phyloP scores from a whole-genome alignment of 805 yeast species.

The Wickerhamomyces mucosus region DNA sequence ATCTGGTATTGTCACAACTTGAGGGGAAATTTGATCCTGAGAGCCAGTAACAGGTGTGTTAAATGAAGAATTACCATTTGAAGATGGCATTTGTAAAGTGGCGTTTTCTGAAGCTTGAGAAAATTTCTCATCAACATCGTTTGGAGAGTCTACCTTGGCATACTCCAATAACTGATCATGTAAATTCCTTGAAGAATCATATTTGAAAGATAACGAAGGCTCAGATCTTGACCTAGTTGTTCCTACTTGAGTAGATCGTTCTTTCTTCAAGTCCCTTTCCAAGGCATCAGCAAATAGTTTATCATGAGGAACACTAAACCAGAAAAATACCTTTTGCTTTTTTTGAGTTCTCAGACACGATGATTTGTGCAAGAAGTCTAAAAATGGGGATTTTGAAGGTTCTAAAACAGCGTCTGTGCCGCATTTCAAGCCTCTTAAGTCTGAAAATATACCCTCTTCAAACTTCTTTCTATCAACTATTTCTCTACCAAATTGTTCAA shows the following conservation, averaged over 20 bases:
- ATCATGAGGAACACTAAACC: slow-evolving; percentile 96
- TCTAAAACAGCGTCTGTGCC: slow-evolving; percentile 85
- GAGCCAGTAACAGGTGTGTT: not conserved
- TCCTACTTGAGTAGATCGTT: slow-evolving; percentile 46
- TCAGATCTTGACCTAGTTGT: slow-evolving; percentile 68
- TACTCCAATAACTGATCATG: slow-evolving; percentile 43
- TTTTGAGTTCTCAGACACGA: slow-evolving; percentile 88
- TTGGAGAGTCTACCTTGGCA: slow-evolving; percentile 23
- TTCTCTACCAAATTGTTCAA: slow-evolving; percentile 82
- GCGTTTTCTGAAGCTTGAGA: not conserved
- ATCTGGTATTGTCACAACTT: slow-evolving; percentile 8
- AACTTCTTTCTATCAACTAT: slow-evolving; percentile 84
- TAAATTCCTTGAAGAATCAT: slow-evolving; percentile 42
- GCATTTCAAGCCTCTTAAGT: slow-evolving; percentile 75
- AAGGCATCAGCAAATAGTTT: slow-evolving; percentile 86
- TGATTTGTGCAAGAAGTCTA: slow-evolving; percentile 76
- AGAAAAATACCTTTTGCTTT: slow-evolving; percentile 92
- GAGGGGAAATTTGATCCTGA: slow-evolving; percentile 1
- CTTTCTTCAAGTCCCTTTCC: slow-evolving; percentile 84
- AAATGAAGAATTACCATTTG: not conserved
- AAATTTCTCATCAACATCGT: not conserved
- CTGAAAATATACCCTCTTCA: slow-evolving; percentile 94
- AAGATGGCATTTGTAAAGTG: not conserved
- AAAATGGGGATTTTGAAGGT: slow-evolving; percentile 74
- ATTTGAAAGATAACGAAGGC: slow-evolving; percentile 72